Evolutionary conservation across 306 rosid genomes (phyloP), one percentile per base, ranked within the genome.

Genomic region (Pterocarpus santalinus): DNA sequence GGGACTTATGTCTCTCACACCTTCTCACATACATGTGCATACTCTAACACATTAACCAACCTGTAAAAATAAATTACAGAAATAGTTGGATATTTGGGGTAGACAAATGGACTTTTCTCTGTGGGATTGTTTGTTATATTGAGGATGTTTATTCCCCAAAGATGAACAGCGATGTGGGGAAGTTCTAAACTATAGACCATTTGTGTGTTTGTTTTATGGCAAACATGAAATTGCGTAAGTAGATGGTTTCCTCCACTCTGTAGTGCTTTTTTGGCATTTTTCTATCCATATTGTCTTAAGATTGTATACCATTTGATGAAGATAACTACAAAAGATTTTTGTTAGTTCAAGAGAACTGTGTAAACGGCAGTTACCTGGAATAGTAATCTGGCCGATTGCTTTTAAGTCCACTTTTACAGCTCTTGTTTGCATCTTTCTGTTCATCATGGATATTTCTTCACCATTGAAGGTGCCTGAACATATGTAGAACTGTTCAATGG

Each of bases 41-140:
- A 22, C 28, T 22, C 28, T 22, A 22, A 22, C 28, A 22, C 28
- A 22, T 22, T 22, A 22, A 22, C 28, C 28, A 22, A 1, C 28
- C 28, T 22, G 28, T 22, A 22, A 22, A 22, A 22, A 22, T 22
- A 22, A 77, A 56, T 28, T 5, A 33, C 28, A 15, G 39, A 35
- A 57, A 8, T 13, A 30, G 28, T 76, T 15, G 13, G 17, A 36
- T 22, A 51, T 39, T 47, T 76, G 69, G 63, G 16, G 67, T 32
- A 77, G 62, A 0, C 0, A 33, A 73, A 44, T 28, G 5, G 32
- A 51, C 51, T 39, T 75, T 51, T 65, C 46, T 53, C 36, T 10
- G 3, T 75, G 57, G 15, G 76, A 17, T 74, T 55, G 14, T 34
- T 65, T 74, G 68, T 44, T 56, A 5, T 1, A 65, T 52, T 64